These are phyloP conservation scores for Tuber borchii DNA, from an alignment of 495 filamentous ascomycete genomes.

Conservation along the genomic window DNA sequence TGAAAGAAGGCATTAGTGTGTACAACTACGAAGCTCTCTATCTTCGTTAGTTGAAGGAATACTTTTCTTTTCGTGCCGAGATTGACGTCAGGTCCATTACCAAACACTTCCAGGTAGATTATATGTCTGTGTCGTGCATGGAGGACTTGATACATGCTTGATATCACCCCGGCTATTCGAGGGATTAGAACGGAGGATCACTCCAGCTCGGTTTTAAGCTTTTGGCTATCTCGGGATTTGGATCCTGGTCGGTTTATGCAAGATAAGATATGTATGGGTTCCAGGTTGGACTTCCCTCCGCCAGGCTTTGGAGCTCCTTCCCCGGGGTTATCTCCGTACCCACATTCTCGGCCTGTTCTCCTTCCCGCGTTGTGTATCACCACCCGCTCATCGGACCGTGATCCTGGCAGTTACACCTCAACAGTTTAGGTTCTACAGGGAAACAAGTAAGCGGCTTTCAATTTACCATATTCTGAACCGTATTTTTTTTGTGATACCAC, in stretches of 20 bases:
- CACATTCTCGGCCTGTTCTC: background rate
- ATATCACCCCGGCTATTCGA: background rate
- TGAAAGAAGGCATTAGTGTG: slow-evolving; percentile 88
- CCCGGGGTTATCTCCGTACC: background rate
- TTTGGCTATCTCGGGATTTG: slow-evolving; percentile 3
- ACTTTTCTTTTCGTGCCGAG: slow-evolving; percentile 82
- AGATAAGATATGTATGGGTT: background rate
- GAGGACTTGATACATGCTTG: slow-evolving; percentile 69
- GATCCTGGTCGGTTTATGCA: background rate
- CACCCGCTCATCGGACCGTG: background rate
- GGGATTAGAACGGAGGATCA: background rate
- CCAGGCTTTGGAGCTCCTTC: background rate
- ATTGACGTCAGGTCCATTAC: slow-evolving; percentile 75
- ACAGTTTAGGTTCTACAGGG: background rate
- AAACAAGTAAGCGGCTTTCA: background rate
- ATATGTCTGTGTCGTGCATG: slow-evolving; percentile 69
- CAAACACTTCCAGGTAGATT: slow-evolving; percentile 69
- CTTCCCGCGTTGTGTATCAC: background rate
- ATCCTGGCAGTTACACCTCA: background rate
- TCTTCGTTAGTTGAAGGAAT: slow-evolving; percentile 73
- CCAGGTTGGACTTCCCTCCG: slow-evolving; percentile 2
- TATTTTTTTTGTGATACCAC: background rate
- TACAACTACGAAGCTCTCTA: slow-evolving; percentile 76
- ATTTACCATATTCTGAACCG: background rate
- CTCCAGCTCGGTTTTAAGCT: slow-evolving; percentile 1